Evolutionary conservation across 2,329 filamentous ascomycete genomes (phyloP).

Genomic region (Elsinoe fawcettii): DNA sequence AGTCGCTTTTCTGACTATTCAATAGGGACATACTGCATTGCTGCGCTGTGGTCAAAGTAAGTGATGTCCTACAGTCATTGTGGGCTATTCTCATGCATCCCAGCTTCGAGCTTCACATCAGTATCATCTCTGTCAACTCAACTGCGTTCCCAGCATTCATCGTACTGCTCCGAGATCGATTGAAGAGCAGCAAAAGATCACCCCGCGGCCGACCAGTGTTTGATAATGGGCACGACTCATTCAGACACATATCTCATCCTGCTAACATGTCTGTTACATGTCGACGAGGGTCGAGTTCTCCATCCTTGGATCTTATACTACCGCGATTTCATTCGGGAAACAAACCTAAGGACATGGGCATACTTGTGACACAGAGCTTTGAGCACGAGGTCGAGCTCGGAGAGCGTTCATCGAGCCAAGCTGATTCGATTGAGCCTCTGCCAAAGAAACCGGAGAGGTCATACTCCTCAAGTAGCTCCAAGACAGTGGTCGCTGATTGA

Average conservation of each 20-base stretch:
- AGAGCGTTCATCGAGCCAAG: not conserved
- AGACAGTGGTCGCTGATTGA: not conserved
- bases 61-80: not conserved
- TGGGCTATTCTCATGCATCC: not conserved
- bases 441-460: not conserved
- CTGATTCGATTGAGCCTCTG: not conserved
- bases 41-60: conserved; percentile 21
- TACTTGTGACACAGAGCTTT: not conserved
- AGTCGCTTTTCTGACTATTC: not conserved
- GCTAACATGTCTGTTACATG: not conserved
- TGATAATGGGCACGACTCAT: not conserved
- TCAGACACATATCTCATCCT: not conserved
- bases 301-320: not conserved
- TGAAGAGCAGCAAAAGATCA: not conserved
- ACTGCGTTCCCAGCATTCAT: conserved; percentile 17
- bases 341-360: not conserved
- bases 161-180: not conserved
- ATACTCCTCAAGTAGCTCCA: not conserved
- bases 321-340: not conserved
- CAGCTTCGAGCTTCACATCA: conserved; percentile 24
- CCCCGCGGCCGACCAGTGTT: not conserved
- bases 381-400: not conserved
- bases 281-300: not conserved
- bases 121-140: conserved; percentile 26
- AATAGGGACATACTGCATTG: conserved; percentile 21